Base-by-base conservation (phyloP, 805 yeast species). In the Nakazawaea wyomingensis region DNA sequence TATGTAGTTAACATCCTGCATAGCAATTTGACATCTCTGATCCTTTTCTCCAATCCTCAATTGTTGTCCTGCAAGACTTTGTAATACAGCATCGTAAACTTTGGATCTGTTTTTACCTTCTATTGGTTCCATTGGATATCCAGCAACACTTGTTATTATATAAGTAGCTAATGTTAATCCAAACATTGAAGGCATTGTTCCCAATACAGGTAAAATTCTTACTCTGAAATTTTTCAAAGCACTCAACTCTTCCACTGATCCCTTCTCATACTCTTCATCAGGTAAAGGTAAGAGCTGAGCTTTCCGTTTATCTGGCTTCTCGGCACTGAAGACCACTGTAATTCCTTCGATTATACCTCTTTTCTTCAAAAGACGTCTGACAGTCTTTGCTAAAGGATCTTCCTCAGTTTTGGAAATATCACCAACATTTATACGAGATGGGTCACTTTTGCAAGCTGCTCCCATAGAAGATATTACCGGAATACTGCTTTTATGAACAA, bases 111-210 rank as follows among this genome's bases (percentile, higher is more conserved):
- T 85, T 59, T 88, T 89, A 7, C 96, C 96, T 52, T 88, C 96
- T 34, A 87, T 77, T 39, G 96, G 93, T 49, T 91, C 96, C 41
- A 83, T 78, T 19, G 95, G 93, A 59, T 93, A 93, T 1, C 93
- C 96, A 1, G 96, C 80, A 7, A 88, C 79, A 3, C 74, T 64
- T 2, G 95, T 85, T 28, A 93, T 63, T 18, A 93, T 68, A 64
- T 86, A 82, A 0, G 96, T 84, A 3, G 96, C 95, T 44, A 91
- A 75, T 0, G 96, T 78, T 37, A 93, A 71, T 1, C 98, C 99
- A 66, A 93, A 93, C 64, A 91, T 83, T 8, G 93, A 97, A 1
- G 99, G 99, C 83, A 93, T 80, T 0, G 99, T 87, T 3, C 99
- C 98, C 49, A 93, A 66, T 0, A 93, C 99, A 0, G 99, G 99